Conservation (phyloP, 257 asterid species). For the Buddleja alternifolia region DNA sequence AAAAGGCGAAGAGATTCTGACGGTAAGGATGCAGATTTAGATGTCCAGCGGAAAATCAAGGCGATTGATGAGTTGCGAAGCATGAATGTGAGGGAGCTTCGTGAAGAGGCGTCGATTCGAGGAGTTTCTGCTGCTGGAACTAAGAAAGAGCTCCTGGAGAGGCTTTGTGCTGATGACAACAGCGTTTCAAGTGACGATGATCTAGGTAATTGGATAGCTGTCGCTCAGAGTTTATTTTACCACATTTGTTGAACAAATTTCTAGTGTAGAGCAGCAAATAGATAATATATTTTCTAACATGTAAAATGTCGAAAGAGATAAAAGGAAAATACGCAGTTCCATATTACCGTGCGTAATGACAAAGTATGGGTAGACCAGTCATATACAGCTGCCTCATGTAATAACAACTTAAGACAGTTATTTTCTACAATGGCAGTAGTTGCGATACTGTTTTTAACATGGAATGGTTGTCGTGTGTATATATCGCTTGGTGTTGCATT, state of each 20-base stretch:
- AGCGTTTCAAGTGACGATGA: constrained; percentile 23
- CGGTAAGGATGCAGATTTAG: constrained; percentile 39
- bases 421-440: background rate
- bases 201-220: constrained; percentile 41
- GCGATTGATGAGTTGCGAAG: constrained; percentile 53
- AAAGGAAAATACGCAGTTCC: background rate
- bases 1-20: constrained; percentile 58
- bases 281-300: background rate
- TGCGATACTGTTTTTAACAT: background rate
- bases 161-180: constrained; percentile 51
- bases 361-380: too few relatives aligned
- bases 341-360: background rate
- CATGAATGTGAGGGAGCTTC: constrained; percentile 70
- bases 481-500: too few relatives aligned
- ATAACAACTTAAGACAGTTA: background rate
- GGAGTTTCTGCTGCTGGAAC: constrained; percentile 65
- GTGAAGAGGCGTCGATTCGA: constrained; percentile 58
- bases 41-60: constrained; percentile 46
- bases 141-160: constrained; percentile 72
- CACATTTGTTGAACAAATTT: background rate
- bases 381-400: too few relatives aligned
- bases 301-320: background rate
- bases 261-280: constrained; percentile 4
- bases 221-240: background rate
- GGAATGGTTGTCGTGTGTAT: background rate